phyloP scores from a whole-genome alignment of 2,329 filamentous ascomycete species.

The Fonsecaea nubica region DNA sequence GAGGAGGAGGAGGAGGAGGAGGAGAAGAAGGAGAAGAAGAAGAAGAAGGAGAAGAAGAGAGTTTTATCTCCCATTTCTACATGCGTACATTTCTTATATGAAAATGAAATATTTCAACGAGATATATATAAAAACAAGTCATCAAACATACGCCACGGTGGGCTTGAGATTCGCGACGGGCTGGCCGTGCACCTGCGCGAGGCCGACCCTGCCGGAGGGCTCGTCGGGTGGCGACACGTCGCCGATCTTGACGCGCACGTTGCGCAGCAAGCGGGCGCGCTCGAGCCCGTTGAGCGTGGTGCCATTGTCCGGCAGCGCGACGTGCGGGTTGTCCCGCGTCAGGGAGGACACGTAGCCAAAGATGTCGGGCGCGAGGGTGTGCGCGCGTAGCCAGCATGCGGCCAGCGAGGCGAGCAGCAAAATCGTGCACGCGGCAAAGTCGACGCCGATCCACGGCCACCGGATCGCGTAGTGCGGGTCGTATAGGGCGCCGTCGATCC shows the following conservation, averaged over 20 bases:
- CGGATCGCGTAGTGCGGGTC: constrained; percentile 20
- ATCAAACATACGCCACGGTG: neutral
- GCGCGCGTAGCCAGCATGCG: constrained; percentile 18
- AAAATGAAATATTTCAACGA: too few species aligned
- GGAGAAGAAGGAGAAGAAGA: too few species aligned
- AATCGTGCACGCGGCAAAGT: constrained; percentile 16
- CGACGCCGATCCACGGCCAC: constrained; percentile 23
- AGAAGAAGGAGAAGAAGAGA: too few species aligned
- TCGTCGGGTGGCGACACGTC: constrained; percentile 6
- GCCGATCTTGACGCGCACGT: constrained; percentile 12
- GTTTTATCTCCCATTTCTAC: too few species aligned
- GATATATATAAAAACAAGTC: neutral
- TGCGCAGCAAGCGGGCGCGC: neutral
- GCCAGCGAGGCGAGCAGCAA: constrained; percentile 9
- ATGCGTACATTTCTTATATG: too few species aligned
- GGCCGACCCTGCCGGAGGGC: neutral
- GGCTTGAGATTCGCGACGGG: neutral
- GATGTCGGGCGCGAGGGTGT: constrained; percentile 23
- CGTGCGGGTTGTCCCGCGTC: constrained; percentile 12
- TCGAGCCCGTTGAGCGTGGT: constrained; percentile 9
- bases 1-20: too few species aligned
- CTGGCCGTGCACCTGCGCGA: neutral
- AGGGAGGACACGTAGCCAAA: constrained; percentile 13
- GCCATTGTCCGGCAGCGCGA: neutral
- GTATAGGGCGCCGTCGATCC: constrained; percentile 16